A percentile compares a stretch with the other conserved stretches of the same genome.
phyloP scores from a whole-genome alignment of 176 grass and related monocot species.

The Puccinellia tenuiflora region DNA sequence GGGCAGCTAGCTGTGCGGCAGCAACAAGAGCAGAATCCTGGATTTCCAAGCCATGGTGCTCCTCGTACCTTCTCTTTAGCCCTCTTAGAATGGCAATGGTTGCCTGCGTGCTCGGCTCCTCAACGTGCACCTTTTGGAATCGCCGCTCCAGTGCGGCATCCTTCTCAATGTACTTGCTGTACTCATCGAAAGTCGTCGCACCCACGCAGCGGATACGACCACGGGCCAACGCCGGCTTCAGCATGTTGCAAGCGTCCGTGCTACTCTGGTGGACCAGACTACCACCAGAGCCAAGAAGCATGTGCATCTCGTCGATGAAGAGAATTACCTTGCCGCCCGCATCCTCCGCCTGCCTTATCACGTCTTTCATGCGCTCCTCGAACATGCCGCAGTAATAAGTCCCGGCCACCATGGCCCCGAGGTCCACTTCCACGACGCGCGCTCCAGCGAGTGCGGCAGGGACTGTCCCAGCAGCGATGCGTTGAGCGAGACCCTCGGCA shows the following conservation, averaged over 20 bases:
- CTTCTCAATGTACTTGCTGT: slow-evolving; percentile 29
- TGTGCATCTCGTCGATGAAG: not conserved
- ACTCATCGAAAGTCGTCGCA: slow-evolving; percentile 18
- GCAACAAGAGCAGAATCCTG: slow-evolving; percentile 17
- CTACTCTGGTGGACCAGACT: not conserved
- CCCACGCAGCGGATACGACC: slow-evolving; percentile 27
- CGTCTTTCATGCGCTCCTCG: no score
- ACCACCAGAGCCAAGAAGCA: not conserved
- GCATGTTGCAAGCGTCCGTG: not conserved
- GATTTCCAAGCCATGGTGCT: slow-evolving; percentile 12
- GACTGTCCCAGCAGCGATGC: not conserved
- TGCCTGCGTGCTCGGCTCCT: not conserved
- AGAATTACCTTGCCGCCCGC: not conserved
- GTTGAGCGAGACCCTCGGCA: not conserved
- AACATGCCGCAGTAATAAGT: no score
- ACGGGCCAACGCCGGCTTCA: slow-evolving; percentile 26
- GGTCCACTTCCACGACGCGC: not conserved
- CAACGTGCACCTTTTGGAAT: slow-evolving; percentile 29
- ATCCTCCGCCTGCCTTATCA: no score
- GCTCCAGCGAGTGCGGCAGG: not conserved
- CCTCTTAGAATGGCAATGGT: slow-evolving; percentile 19
- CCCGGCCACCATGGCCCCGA: no score
- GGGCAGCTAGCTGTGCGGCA: not conserved
- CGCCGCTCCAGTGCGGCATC: slow-evolving; percentile 19
- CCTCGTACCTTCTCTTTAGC: slow-evolving; percentile 3